These are phyloP conservation scores for Cystoderma amianthinum DNA, from an alignment of 768 basidiomycete genomes.

Conservation along the genomic window DNA sequence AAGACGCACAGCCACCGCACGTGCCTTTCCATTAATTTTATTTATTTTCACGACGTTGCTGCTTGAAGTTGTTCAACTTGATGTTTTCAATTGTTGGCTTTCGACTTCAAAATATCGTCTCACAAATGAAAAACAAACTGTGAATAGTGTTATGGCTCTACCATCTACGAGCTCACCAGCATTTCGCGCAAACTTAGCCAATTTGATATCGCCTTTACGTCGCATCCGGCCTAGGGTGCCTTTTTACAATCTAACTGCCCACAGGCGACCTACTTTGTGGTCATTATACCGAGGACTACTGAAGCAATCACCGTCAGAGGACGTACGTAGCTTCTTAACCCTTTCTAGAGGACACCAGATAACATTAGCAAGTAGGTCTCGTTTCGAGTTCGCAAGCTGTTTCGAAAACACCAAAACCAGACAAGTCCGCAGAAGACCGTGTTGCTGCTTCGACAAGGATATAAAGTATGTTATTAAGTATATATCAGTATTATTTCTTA, in stretches of 20 bases:
- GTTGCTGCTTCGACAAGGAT: conserved; percentile 38
- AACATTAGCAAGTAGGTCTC: conserved; percentile 36
- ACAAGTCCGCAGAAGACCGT: conserved; percentile 49
- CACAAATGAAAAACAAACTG: no score
- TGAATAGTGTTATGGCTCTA: background rate
- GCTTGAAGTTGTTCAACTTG: no score
- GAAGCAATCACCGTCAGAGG: conserved; percentile 41
- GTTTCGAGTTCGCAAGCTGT: conserved; percentile 47
- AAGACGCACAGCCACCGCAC: no score
- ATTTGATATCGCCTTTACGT: conserved; percentile 47
- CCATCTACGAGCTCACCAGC: background rate
- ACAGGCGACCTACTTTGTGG: conserved; percentile 76
- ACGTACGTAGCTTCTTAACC: conserved; percentile 33
- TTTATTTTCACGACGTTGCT: no score
- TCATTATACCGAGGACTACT: conserved; percentile 67
- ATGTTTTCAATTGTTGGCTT: no score
- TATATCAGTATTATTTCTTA: background rate
- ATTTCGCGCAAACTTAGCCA: conserved; percentile 47
- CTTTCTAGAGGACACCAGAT: background rate
- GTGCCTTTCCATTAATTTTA: no score
- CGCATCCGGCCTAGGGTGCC: conserved; percentile 55
- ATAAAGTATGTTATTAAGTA: conserved; percentile 40
- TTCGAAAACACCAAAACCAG: conserved; percentile 40
- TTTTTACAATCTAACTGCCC: conserved; percentile 64
- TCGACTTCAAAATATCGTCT: no score